Conservation (phyloP, 75 land plant species). For the Pinus albicaulis region DNA sequence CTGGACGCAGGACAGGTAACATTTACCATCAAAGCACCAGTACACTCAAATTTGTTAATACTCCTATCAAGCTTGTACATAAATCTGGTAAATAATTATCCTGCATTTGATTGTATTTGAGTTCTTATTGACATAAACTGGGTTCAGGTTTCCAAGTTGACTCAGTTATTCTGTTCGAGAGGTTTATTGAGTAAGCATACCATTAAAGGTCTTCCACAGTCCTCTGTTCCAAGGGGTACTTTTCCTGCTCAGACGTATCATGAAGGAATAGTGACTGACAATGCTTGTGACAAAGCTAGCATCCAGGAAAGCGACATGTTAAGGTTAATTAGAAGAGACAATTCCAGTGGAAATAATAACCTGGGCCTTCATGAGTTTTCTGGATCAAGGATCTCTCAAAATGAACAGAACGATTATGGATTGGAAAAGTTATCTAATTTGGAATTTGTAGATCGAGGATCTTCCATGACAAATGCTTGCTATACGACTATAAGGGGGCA, state of each 20-base stretch:
- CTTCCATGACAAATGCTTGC: neutral
- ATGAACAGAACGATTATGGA: neutral
- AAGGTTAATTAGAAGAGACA: neutral
- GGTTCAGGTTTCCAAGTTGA: conserved; percentile 8
- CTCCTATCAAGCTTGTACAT: neutral
- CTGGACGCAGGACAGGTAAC: conserved; percentile 15
- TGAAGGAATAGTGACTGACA: neutral
- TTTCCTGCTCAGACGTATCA: neutral
- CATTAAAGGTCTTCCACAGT: neutral
- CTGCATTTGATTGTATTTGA: neutral
- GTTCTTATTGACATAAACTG: neutral
- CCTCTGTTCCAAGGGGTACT: neutral
- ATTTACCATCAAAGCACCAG: neutral
- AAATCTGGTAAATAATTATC: neutral
- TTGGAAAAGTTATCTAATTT: neutral
- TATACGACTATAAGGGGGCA: neutral
- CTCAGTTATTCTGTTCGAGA: conserved; percentile 6
- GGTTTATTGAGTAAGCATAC: neutral
- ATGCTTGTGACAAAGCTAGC: neutral
- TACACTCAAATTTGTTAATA: neutral
- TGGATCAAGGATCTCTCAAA: neutral
- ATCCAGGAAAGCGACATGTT: neutral
- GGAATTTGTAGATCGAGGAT: conserved; percentile 1
- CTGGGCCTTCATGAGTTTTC: neutral
- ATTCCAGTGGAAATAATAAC: conserved; percentile 1